A percentile compares a stretch with the other conserved stretches of the same genome.
These are phyloP conservation scores for Globisporangium uncinulatum DNA, from an alignment of 352 stramenopile species.

Conservation along the genomic window DNA sequence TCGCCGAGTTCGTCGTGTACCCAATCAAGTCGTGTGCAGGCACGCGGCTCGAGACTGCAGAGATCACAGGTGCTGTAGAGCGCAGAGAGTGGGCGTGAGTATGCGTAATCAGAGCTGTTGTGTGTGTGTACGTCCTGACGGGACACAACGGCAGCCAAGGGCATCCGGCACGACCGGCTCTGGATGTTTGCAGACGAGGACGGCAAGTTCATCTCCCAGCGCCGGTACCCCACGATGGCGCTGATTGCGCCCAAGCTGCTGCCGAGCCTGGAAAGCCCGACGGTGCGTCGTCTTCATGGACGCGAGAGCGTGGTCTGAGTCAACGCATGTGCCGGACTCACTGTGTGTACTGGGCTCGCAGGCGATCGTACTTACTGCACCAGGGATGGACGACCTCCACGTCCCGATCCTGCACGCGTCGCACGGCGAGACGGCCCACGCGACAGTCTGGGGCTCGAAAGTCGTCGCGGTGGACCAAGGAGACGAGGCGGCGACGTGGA, in stretches of 20 bases:
- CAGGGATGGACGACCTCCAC: conserved; percentile 51
- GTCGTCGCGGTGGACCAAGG: conserved; percentile 60
- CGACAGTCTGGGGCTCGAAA: conserved; percentile 57
- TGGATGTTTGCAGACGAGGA: conserved; percentile 75
- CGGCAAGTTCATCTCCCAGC: conserved; percentile 66
- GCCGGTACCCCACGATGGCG: conserved; percentile 58
- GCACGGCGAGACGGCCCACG: conserved; percentile 24
- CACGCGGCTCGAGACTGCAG: conserved; percentile 34
- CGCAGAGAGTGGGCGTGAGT: background rate
- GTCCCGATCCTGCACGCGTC: conserved; percentile 42
- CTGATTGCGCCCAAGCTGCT: conserved; percentile 53
- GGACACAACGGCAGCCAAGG: conserved; percentile 22
- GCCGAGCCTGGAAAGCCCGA: conserved; percentile 36
- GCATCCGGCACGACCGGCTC: conserved; percentile 61
- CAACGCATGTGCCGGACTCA: background rate
- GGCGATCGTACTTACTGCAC: conserved; percentile 48
- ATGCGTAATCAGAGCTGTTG: conserved; percentile 1
- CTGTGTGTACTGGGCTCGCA: conserved; percentile 7
- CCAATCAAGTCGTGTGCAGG: conserved; percentile 81
- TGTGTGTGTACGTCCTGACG: background rate
- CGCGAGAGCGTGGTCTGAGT: background rate
- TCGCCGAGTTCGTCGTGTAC: conserved; percentile 65
- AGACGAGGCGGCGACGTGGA: conserved; percentile 48
- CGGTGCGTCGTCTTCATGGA: conserved; percentile 12
- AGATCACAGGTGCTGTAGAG: conserved; percentile 26